Conservation (phyloP, 1,284 basidiomycete genomes). For the Rhodotorula sp. region DNA sequence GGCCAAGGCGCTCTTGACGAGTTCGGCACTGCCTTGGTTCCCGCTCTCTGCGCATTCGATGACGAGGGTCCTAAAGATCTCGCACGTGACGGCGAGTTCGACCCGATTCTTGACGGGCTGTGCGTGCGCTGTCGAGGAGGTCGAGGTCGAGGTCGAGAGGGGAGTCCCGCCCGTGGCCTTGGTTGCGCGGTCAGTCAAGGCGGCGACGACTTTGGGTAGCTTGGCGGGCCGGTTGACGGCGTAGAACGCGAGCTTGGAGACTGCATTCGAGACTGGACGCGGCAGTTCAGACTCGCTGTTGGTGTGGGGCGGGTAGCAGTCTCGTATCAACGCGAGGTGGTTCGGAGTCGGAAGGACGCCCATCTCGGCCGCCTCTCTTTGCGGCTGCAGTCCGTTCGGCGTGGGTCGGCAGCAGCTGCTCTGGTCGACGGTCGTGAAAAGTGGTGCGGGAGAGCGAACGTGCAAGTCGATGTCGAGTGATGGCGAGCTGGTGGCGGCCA, state of each 20-base stretch:
- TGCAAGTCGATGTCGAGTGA: background rate
- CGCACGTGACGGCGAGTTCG: conserved; percentile 79
- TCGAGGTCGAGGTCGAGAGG: too few relatives aligned
- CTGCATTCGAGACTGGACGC: conserved; percentile 77
- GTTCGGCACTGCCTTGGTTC: conserved; percentile 16
- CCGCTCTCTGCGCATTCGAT: conserved; percentile 86
- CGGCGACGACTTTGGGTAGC: conserved; percentile 76
- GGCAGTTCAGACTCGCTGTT: conserved; percentile 59
- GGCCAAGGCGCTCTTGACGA: conserved; percentile 63
- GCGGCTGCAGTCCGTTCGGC: background rate
- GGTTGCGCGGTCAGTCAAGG: conserved; percentile 80
- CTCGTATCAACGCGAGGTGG: conserved; percentile 79
- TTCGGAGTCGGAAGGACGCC: conserved; percentile 62
- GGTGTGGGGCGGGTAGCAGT: conserved; percentile 70
- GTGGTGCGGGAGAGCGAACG: background rate
- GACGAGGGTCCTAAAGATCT: conserved; percentile 79
- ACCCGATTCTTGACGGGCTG: conserved; percentile 58
- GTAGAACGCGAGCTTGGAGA: conserved; percentile 88
- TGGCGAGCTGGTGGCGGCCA: background rate
- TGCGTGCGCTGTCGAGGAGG: conserved; percentile 59
- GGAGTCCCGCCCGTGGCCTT: conserved; percentile 45
- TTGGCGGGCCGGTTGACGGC: conserved; percentile 86
- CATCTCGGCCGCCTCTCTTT: conserved; percentile 4
- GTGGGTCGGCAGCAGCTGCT: too few relatives aligned
- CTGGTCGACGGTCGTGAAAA: background rate